Base-by-base conservation (phyloP, 2,329 filamentous ascomycete genomes). In the Colletotrichum australisinense region DNA sequence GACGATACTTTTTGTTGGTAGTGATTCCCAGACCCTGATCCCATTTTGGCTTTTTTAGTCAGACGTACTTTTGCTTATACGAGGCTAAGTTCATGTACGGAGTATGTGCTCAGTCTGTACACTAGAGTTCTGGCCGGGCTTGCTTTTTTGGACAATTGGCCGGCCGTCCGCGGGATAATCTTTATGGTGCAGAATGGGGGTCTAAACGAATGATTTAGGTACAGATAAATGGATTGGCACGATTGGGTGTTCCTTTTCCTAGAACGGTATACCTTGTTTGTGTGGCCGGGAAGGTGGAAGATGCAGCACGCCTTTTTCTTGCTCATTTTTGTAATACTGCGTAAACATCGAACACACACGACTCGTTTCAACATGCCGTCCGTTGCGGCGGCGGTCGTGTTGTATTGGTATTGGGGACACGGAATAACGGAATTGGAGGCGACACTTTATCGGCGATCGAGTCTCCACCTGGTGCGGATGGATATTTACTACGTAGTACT, bases 401-500 rank as follows among this genome's bases (percentile, higher is more conserved):
- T n/a, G 42, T 19, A 42, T 42, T 42, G 42, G 42, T 19, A 46
- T 46, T 46, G 16, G 42, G 42, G 19, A n/a, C 58, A 42, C 58
- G 57, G 22, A 26, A 26, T 16, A 26, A 35, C 56, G 56, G 56
- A 58, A 58, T 12, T 32, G 16, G 35, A 35, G 35, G 26, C 58
- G 16, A 46, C 35, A 66, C 53, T 59, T 24, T 70, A 59, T 70
- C 62, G 67, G 42, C 62, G 67, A 70, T 70, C 62, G 67, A 30
- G 11, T 55, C 19, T 24, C 60, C 52, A 46, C 42, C 42, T 46
- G 42, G 35, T 42, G 14, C 35, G 35, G 35, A 42, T 42, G 35
- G 35, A 42, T 16, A 42, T 22, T 65, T 42, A 49, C n/a, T n/a
- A n/a, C n/a, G n/a, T n/a, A n/a, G n/a, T n/a, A n/a, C n/a, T n/a